Base-by-base conservation (phyloP, 192 early-diverging fungal species). In the Lunasporangiospora selenospora region DNA sequence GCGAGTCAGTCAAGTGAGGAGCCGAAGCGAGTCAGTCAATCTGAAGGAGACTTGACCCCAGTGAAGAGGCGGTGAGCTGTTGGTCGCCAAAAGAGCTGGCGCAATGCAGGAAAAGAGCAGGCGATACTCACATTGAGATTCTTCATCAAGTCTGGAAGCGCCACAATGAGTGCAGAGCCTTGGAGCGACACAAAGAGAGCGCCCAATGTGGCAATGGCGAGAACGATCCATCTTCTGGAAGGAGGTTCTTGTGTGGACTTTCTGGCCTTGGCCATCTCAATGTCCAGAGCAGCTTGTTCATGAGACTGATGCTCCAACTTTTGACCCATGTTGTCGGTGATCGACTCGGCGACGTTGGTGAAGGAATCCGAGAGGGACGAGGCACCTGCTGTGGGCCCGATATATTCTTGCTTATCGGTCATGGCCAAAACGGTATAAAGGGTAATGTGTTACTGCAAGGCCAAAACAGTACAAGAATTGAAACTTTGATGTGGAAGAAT, bases 111-210 rank as follows among this genome's bases (percentile, higher is more conserved):
- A 48, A 8, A 48, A 48, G 12, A 48, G 9, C 10, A 30, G 23
- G 19, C 12, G 37, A 6, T 34, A 38, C 56, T 15, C 54, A 67
- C 65, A 39, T 65, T 18, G 51, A 75, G 63, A 33, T 75, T 27
- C 51, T 58, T 38, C 71, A 75, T 75, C 54, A 75, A 19, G 44
- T 75, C 71, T 30, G 71, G 71, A 32, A 75, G 62, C 4, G 71
- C 71, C n/a, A 75, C 71, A 40, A 75, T 65, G 21, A 75, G 24
- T 19, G 71, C 71, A 19, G 62, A 65, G 24, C 71, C 71, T 27
- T 75, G 71, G 19, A 75, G 62, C 1, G 71, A 75, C 41, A 75
- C 71, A 50, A 75, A 65, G 12, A 75, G 56, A 8, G 62, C 71
- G 9, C 71, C 71, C 9, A 75, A 49, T 2, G 71, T 75, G 34